Conservation (phyloP, 805 yeast genomes). For the Isabelozyma pseudorhagii region DNA sequence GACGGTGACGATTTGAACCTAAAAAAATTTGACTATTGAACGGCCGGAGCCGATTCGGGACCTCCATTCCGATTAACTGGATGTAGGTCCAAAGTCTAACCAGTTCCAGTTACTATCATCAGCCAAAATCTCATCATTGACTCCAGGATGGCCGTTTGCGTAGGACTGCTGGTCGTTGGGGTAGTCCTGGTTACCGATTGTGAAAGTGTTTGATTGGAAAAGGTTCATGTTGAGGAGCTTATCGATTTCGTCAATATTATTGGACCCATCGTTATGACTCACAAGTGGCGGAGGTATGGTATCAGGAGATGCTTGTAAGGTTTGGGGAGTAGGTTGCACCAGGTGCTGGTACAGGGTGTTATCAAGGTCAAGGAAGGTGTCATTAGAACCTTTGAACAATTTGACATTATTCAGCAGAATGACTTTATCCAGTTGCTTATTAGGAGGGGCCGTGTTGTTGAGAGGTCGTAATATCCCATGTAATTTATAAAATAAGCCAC, state of each 20-base stretch:
- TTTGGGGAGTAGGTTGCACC: background rate
- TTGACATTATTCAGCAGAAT: conserved; percentile 23
- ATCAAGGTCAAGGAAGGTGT: conserved; percentile 12
- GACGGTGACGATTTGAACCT: background rate
- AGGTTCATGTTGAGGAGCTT: conserved; percentile 36
- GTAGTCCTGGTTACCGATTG: conserved; percentile 13
- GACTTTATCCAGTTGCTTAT: conserved; percentile 10
- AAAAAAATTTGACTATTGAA: background rate
- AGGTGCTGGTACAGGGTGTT: background rate
- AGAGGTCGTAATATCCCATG: conserved; percentile 45
- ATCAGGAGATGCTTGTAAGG: background rate
- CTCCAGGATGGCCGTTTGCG: conserved; percentile 17
- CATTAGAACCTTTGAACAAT: conserved; percentile 16
- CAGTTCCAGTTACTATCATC: conserved; percentile 35
- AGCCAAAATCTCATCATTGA: conserved; percentile 31
- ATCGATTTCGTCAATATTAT: conserved; percentile 36
- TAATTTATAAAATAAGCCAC: conserved; percentile 43
- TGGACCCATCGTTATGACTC: background rate
- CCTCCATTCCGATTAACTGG: conserved; percentile 1
- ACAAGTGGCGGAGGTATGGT: background rate
- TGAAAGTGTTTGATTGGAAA: conserved; percentile 32
- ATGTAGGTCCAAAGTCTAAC: conserved; percentile 34
- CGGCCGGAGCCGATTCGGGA: background rate
- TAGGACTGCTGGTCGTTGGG: conserved; percentile 6
- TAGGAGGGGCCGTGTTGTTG: conserved; percentile 9